A percentile compares a stretch with the other conserved stretches of the same genome.
Evolutionary conservation across 1,284 basidiomycete genomes (phyloP).

Genomic region (Stereum hirsutum): DNA sequence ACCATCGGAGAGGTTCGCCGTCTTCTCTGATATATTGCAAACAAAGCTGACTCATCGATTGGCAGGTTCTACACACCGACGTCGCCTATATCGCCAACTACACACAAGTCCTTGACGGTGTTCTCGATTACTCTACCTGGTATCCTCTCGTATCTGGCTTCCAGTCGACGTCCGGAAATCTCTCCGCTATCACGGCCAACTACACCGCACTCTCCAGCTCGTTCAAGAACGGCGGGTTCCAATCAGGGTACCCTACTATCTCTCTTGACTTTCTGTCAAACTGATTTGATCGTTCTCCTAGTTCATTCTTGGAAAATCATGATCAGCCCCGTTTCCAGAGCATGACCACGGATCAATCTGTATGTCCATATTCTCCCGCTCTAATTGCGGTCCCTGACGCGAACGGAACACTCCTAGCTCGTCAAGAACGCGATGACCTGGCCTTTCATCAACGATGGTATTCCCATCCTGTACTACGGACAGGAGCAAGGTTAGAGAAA

Average conservation of each 20-base stretch:
- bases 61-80: too few species aligned
- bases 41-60: too few species aligned
- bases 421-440: slow-evolving; percentile 25
- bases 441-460: slow-evolving; percentile 32
- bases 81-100: too few species aligned
- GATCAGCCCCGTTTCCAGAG: slow-evolving; percentile 39
- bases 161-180: slow-evolving; percentile 22
- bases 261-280: too few species aligned
- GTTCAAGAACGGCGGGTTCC: slow-evolving; percentile 19
- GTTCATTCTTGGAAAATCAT: slow-evolving; percentile 47
- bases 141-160: slow-evolving; percentile 32
- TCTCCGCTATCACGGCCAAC: slow-evolving; percentile 21
- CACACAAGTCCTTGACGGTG: slow-evolving; percentile 31
- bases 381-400: too few species aligned
- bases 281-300: too few species aligned
- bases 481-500: too few species aligned
- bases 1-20: slow-evolving; percentile 81
- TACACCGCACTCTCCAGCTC: slow-evolving; percentile 21
- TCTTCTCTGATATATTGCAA: too few species aligned
- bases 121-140: slow-evolving; percentile 48
- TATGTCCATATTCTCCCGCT: too few species aligned
- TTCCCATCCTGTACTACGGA: slow-evolving; percentile 50
- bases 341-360: too few species aligned
- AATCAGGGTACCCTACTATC: too few species aligned
- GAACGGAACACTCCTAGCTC: too few species aligned